Base-by-base conservation (phyloP, 2,329 filamentous ascomycete genomes). In the Ramichloridium luteum region DNA sequence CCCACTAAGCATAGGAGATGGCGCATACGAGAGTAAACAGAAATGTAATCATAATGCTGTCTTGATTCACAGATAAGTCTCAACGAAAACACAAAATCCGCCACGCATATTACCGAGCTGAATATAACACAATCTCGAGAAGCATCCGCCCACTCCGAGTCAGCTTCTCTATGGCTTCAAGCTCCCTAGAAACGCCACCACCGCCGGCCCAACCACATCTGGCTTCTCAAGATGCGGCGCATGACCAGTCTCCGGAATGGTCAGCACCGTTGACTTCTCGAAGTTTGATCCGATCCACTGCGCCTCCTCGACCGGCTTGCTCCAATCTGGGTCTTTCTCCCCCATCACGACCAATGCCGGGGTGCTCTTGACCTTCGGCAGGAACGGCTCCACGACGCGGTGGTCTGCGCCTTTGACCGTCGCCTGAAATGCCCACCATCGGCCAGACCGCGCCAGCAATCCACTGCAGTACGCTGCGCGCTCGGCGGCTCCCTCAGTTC, bases 261-360 rank as follows among this genome's bases (percentile, higher is more conserved):
- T 30, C 31, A 33, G 5, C 10, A 12, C 25, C 15, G 15, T 23
- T 3, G 20, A 30, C 11, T 29, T 9, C 13, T 13, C 13, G 26
- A 37, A 37, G 5, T 37, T 25, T 6, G 23, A 28, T 5, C 23
- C 17, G 13, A 37, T 20, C 34, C 34, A 37, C 16, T 37, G 28
- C 6, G 34, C 34, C 22, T 37, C 34, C 14, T 18, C 20, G 4
- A 6, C 13, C 3, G 34, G 34, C 3, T 37, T 22, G 1, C 4
- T 27, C 13, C 12, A 37, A 26, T 37, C 34, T 9, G 34, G 34
- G 22, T 37, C 34, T 30, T 33, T 33, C 5, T 34, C 31, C 4
- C 34, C 34, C 34, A 37, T 34, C 16, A 37, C 34, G 6, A 37
- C 26, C 13, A 37, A 16, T 30, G 27, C 34, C 2, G 34, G 25